Evolutionary conservation across 108 stramenopile species (phyloP).

Genomic region (Fragilariopsis cylindrus): DNA sequence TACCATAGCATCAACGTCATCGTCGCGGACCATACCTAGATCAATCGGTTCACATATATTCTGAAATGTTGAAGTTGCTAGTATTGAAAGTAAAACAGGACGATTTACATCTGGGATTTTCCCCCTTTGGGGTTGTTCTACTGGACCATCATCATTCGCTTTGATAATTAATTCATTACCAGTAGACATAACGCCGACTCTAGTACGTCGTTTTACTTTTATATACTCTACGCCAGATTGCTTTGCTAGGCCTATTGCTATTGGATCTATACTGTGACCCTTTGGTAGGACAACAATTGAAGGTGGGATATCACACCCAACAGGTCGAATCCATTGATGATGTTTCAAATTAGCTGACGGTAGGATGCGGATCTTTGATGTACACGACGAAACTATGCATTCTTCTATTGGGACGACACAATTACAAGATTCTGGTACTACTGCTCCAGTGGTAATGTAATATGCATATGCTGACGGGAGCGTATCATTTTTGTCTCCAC

Average conservation of each 20-base stretch:
- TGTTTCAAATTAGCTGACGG: slow-evolving; percentile 33
- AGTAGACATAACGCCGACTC: slow-evolving; percentile 85
- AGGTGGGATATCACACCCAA: slow-evolving; percentile 77
- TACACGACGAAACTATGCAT: slow-evolving; percentile 31
- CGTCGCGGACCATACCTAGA: slow-evolving; percentile 82
- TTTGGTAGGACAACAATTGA: slow-evolving; percentile 47
- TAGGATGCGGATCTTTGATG: slow-evolving; percentile 12
- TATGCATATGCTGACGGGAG: slow-evolving; percentile 35
- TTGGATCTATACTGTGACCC: slow-evolving; percentile 60
- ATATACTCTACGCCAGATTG: slow-evolving; percentile 55
- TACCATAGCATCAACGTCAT: slow-evolving; percentile 50
- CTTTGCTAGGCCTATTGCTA: slow-evolving; percentile 61
- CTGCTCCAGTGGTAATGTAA: slow-evolving; percentile 86
- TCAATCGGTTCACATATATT: slow-evolving; percentile 59
- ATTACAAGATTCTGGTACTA: slow-evolving; percentile 65
- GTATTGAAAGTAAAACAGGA: slow-evolving; percentile 68
- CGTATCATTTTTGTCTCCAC: neutral
- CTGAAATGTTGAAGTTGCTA: slow-evolving; percentile 31
- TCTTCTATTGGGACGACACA: slow-evolving; percentile 86
- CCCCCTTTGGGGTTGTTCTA: slow-evolving; percentile 21
- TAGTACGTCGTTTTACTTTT: slow-evolving; percentile 36
- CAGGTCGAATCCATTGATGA: slow-evolving; percentile 70
- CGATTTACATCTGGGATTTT: slow-evolving; percentile 94
- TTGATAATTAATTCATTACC: slow-evolving; percentile 72
- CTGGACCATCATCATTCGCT: neutral